A percentile compares a stretch with the other conserved stretches of the same genome.
These are phyloP conservation scores for Aspergillus carlsbadensis DNA, from an alignment of 495 filamentous ascomycete species.

Conservation along the genomic window DNA sequence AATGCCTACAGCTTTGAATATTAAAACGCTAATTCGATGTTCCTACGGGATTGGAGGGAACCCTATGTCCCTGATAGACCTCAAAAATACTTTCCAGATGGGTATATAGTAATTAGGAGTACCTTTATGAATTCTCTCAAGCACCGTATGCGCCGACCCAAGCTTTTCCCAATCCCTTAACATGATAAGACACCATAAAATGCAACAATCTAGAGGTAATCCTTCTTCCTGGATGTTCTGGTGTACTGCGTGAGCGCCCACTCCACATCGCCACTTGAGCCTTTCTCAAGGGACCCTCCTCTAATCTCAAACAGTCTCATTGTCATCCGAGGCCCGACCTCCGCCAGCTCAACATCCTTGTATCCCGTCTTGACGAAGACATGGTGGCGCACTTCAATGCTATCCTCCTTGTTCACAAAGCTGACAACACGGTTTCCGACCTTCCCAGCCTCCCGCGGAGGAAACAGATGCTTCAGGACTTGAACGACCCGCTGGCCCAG, in stretches of 20 bases:
- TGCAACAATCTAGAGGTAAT: conserved; percentile 65
- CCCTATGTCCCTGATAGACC: neutral
- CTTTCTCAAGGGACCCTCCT: conserved; percentile 86
- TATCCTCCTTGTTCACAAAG: conserved; percentile 94
- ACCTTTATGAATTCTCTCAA: conserved; percentile 19
- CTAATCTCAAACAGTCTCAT: conserved; percentile 95
- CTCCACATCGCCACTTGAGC: conserved; percentile 91
- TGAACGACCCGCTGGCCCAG: conserved; percentile 85
- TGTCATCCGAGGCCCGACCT: conserved; percentile 94
- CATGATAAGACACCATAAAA: conserved; percentile 8
- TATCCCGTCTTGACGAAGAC: conserved; percentile 83
- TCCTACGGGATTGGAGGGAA: neutral
- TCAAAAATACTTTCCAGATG: conserved; percentile 14
- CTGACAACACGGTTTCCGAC: conserved; percentile 87
- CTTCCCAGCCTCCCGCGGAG: conserved; percentile 79
- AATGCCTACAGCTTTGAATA: neutral
- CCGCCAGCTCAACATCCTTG: conserved; percentile 85
- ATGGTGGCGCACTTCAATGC: conserved; percentile 82
- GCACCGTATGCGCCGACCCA: conserved; percentile 28
- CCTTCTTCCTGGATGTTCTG: conserved; percentile 86
- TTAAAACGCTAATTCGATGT: neutral
- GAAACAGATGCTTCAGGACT: conserved; percentile 92
- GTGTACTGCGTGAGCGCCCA: conserved; percentile 96
- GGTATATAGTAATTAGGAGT: conserved; percentile 24
- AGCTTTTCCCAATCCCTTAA: conserved; percentile 21